Percentiles rank a stretch among this genome's conserved stretches.
Conservation (phyloP, 495 filamentous ascomycete genomes). For the Cladorrhinum samala region DNA sequence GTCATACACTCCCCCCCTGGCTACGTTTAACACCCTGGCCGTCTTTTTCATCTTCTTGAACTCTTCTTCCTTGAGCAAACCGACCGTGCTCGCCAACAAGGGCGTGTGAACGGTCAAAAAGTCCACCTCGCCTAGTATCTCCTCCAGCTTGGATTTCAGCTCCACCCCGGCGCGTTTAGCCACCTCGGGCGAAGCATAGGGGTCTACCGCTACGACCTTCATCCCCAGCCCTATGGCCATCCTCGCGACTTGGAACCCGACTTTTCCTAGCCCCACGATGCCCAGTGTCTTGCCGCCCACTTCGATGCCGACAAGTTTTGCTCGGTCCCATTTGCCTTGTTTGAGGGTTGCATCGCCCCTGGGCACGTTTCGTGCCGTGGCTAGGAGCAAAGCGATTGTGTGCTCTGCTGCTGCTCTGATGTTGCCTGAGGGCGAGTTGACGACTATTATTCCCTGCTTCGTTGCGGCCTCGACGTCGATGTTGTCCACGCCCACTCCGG, state of each 20-base stretch:
- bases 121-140: constrained; percentile 56
- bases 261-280: constrained; percentile 66
- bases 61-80: constrained; percentile 56
- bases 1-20: constrained; percentile 68
- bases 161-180: constrained; percentile 53
- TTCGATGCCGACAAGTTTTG: constrained; percentile 60
- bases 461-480: constrained; percentile 64
- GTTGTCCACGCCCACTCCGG: constrained; percentile 72
- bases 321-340: constrained; percentile 61
- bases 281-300: constrained; percentile 63
- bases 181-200: constrained; percentile 58
- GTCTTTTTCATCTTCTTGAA: constrained; percentile 61
- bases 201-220: constrained; percentile 59
- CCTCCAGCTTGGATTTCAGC: constrained; percentile 44
- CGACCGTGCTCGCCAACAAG: constrained; percentile 61
- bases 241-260: constrained; percentile 63
- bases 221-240: constrained; percentile 65
- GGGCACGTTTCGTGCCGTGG: constrained; percentile 58
- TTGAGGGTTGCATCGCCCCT: constrained; percentile 54
- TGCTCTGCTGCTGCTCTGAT: constrained; percentile 66
- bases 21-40: constrained; percentile 62
- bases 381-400: constrained; percentile 60
- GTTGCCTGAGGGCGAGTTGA: constrained; percentile 64
- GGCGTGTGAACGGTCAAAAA: constrained; percentile 74
- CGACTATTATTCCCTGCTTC: constrained; percentile 59